Conservation (phyloP, 345 rosid genomes). For the Draba incana region DNA sequence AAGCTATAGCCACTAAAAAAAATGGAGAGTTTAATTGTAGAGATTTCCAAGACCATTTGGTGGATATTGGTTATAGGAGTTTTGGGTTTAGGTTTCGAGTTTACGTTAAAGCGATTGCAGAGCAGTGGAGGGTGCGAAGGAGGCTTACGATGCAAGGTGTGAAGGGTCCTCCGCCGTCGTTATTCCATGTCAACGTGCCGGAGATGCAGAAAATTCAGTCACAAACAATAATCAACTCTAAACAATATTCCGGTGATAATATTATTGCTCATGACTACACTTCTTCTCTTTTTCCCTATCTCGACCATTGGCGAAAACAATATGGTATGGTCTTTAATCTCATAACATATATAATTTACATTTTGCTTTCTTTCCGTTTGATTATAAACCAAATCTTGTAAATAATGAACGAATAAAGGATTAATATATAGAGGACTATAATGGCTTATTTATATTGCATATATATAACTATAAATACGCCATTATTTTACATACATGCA, state of each 20-base stretch:
- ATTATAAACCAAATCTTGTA: neutral
- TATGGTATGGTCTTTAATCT: constrained; percentile 54
- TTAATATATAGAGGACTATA: neutral
- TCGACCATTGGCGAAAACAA: constrained; percentile 73
- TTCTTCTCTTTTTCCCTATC: constrained; percentile 72
- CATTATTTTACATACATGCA: constrained; percentile 13
- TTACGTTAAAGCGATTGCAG: constrained; percentile 36
- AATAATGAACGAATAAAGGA: neutral
- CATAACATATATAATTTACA: neutral
- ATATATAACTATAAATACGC: neutral
- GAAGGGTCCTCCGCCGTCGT: constrained; percentile 64
- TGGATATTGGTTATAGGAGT: constrained; percentile 31
- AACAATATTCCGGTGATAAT: constrained; percentile 34
- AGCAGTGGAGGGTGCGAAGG: constrained; percentile 40
- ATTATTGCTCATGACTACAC: constrained; percentile 72
- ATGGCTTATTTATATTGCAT: too few relatives aligned
- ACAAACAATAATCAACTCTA: constrained; percentile 23
- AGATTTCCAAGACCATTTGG: constrained; percentile 33
- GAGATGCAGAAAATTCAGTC: constrained; percentile 68
- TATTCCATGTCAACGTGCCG: constrained; percentile 61
- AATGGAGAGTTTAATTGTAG: constrained; percentile 34
- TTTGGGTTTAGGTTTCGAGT: constrained; percentile 31
- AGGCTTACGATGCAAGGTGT: constrained; percentile 66
- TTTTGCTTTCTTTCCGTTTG: neutral
- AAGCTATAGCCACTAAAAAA: constrained; percentile 17